Evolutionary conservation across 192 early-diverging fungal genomes (phyloP), one percentile per base, ranked within the genome.

Genomic region (Backusella tuberculispora): DNA sequence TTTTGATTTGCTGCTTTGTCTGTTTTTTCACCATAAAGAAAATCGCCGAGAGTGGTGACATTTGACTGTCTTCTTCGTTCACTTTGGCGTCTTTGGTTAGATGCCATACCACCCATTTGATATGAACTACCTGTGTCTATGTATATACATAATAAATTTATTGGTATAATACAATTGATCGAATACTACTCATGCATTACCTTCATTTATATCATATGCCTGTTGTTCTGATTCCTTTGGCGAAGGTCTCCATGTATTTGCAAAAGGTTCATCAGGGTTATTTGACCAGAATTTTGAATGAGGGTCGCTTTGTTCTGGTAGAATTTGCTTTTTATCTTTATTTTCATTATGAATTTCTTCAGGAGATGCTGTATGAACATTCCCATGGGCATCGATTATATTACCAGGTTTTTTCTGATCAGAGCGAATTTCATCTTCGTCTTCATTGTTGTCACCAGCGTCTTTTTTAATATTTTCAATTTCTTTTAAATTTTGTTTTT

Each of bases 251-350:
- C 66, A 67, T 14, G 8, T 38, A 19, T 67, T 41, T 6, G 66
- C 17, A 24, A 67, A 67, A 21, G 37, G 37, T 21, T 67, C n/a
- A 5, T 17, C 41, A 21, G 66, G 66, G 41, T 67, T 41, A 21
- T 67, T 67, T 9, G 66, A 67, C 66, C 66, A 67, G 12, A 67
- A 38, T 67, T 67, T 67, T 17, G 68, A 42, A 46, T 45, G 68
- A 9, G 68, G 15, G 29, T 47, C 68, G 12, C 12, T 46, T 8
- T 45, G 19, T 6, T 34, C 24, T 26, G 68, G 68, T 26, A 47
- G 14, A 34, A 26, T 15, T 34, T 47, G 42, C 3, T 26, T 26
- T 47, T 47, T 26, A 6, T 43, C 44, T 29, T 69, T 69, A 21
- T 70, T 71, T 21, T 41, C 13, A 40, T 66, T 66, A 38, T 66